Evolutionary conservation across 2,329 filamentous ascomycete species (phyloP).

Genomic region (Fusarium duplospermum): DNA sequence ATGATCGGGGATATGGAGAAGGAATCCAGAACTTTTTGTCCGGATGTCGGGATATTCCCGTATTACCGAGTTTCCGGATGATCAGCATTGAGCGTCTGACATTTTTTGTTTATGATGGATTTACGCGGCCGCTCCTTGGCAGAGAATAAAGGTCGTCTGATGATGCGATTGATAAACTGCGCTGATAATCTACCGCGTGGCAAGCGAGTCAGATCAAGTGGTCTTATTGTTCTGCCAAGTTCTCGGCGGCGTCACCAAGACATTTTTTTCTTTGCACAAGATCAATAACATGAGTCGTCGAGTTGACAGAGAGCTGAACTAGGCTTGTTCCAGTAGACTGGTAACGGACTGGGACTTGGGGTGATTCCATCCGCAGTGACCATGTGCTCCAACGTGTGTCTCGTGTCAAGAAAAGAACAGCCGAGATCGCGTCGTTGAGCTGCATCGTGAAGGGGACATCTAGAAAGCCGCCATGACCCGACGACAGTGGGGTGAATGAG

Average conservation of each 20-base stretch:
- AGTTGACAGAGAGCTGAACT: not conserved
- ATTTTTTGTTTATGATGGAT: not conserved
- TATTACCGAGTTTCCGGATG: not conserved
- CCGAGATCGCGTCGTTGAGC: not conserved
- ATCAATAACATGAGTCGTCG: not conserved
- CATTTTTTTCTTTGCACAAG: not conserved
- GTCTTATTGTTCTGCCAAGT: not conserved
- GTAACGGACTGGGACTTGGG: not conserved
- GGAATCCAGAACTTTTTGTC: not conserved
- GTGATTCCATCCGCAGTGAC: not conserved
- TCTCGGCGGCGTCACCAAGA: not conserved
- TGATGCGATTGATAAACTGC: slow-evolving; percentile 6
- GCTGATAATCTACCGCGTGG: not conserved
- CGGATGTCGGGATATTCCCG: not conserved
- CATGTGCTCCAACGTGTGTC: not conserved
- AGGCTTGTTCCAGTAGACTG: not conserved
- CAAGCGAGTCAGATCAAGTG: not conserved
- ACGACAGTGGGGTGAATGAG: not conserved
- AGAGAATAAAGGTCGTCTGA: not conserved
- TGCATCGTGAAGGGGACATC: not conserved
- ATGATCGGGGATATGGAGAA: not conserved
- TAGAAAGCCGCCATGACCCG: not conserved
- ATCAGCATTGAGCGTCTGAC: not conserved
- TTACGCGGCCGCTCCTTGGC: not conserved
- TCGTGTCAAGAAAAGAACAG: not conserved